A percentile compares a stretch with the other conserved stretches of the same genome.
Evolutionary conservation across 768 basidiomycete species (phyloP).

Genomic region (Pluteus cervinus): DNA sequence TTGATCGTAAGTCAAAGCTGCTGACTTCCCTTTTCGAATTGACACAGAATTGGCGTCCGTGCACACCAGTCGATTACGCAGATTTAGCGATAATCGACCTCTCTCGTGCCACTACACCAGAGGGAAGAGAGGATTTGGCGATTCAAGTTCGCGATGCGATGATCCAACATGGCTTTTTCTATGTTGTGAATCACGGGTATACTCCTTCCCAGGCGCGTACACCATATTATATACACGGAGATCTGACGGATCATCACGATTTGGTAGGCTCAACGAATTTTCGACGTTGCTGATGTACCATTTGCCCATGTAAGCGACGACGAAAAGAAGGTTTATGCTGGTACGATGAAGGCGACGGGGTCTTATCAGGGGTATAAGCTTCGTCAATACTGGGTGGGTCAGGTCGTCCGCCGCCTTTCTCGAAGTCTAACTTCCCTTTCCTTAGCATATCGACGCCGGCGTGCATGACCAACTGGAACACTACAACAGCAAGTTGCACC

Average conservation of each 20-base stretch:
- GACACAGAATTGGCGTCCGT: too few relatives aligned
- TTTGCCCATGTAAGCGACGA: conserved; percentile 33
- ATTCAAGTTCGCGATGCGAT: conserved; percentile 40
- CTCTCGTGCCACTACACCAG: conserved; percentile 28
- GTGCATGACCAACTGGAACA: conserved; percentile 59
- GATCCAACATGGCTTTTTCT: conserved; percentile 39
- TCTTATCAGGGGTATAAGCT: conserved; percentile 54
- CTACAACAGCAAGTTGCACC: conserved; percentile 46
- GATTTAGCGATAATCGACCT: conserved; percentile 51
- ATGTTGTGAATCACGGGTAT: conserved; percentile 43
- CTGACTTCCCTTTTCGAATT: too few relatives aligned
- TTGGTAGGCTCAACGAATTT: conserved; percentile 36
- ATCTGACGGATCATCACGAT: background rate
- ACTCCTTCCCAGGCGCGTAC: conserved; percentile 27
- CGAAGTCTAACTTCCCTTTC: background rate
- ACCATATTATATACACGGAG: background rate
- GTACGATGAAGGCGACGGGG: conserved; percentile 32
- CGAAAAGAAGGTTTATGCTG: conserved; percentile 38
- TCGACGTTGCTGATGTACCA: conserved; percentile 42
- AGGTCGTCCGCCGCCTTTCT: background rate
- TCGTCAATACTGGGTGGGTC: conserved; percentile 45
- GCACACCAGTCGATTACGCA: conserved; percentile 31
- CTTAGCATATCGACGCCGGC: conserved; percentile 57
- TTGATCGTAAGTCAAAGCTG: too few relatives aligned
- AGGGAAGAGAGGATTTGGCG: conserved; percentile 32